Evolutionary conservation across 306 rosid species (phyloP).

Genomic region (Vigna angularis): DNA sequence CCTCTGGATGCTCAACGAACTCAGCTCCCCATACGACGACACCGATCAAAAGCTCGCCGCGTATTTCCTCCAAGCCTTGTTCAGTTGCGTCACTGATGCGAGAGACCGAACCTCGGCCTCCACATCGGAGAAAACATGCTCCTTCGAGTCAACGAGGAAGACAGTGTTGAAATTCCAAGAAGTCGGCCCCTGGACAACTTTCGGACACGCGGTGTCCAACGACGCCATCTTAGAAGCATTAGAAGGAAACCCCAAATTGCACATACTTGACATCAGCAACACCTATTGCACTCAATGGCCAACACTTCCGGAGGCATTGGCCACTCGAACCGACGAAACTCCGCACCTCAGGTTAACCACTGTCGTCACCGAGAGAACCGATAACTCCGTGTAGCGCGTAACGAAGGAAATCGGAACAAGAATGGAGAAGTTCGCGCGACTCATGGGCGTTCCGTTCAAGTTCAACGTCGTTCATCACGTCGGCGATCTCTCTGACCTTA

Average conservation of each 20-base stretch:
- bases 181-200: constrained; percentile 94
- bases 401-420: constrained; percentile 83
- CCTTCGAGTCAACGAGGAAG: constrained; percentile 81
- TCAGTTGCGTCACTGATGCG: constrained; percentile 74
- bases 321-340: constrained; percentile 74
- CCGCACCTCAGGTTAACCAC: constrained; percentile 75
- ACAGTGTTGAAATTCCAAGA: constrained; percentile 82
- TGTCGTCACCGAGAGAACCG: constrained; percentile 46
- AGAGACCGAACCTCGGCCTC: constrained; percentile 63
- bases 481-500: constrained; percentile 68
- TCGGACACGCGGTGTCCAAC: constrained; percentile 90
- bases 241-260: constrained; percentile 76
- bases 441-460: constrained; percentile 94
- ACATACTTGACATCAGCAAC: constrained; percentile 83
- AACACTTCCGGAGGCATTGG: constrained; percentile 76
- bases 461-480: constrained; percentile 67
- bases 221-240: constrained; percentile 87
- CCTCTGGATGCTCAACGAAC: constrained; percentile 92
- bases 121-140: constrained; percentile 73
- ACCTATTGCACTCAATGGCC: constrained; percentile 98
- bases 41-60: constrained; percentile 76
- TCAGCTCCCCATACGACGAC: constrained; percentile 82
- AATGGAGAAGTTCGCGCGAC: constrained; percentile 93
- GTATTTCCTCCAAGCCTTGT: constrained; percentile 82
- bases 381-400: constrained; percentile 57